Conservation (phyloP, 345 rosid species). For the Aegle marmelos region DNA sequence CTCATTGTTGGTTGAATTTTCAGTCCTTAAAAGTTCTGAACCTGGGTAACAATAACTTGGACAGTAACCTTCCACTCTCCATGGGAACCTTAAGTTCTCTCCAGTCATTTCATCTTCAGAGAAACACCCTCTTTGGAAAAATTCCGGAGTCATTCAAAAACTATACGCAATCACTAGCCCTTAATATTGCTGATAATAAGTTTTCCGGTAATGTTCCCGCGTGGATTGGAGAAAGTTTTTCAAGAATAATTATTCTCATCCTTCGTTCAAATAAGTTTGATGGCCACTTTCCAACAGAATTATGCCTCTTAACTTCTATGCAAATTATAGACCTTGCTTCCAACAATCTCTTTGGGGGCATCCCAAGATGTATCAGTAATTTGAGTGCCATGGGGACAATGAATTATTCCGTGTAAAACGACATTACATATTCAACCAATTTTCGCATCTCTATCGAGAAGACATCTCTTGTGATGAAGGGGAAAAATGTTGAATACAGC, state of each 20-base stretch:
- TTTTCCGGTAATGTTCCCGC: slow-evolving; percentile 1
- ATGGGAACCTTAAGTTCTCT: neutral
- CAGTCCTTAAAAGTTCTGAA: neutral
- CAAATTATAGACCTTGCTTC: slow-evolving; percentile 8
- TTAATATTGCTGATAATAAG: neutral
- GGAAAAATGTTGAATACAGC: no score
- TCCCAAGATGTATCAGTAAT: slow-evolving; percentile 9
- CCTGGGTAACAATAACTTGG: neutral
- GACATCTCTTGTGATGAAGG: no score
- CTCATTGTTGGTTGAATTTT: slow-evolving; percentile 8
- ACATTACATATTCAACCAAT: no score
- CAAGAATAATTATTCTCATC: neutral
- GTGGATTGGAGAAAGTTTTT: neutral
- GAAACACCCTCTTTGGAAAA: neutral
- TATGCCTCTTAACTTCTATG: neutral
- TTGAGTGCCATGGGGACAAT: slow-evolving; percentile 1
- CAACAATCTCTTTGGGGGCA: neutral
- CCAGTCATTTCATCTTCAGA: neutral
- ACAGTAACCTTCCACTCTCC: slow-evolving; percentile 4
- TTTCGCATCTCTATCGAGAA: no score
- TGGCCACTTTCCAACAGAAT: neutral
- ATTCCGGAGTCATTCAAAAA: neutral
- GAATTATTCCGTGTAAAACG: neutral
- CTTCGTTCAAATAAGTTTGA: slow-evolving; percentile 13
- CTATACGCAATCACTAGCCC: neutral